These are phyloP conservation scores for Torulaspora maleeae DNA, from an alignment of 805 yeast genomes.

Conservation along the genomic window DNA sequence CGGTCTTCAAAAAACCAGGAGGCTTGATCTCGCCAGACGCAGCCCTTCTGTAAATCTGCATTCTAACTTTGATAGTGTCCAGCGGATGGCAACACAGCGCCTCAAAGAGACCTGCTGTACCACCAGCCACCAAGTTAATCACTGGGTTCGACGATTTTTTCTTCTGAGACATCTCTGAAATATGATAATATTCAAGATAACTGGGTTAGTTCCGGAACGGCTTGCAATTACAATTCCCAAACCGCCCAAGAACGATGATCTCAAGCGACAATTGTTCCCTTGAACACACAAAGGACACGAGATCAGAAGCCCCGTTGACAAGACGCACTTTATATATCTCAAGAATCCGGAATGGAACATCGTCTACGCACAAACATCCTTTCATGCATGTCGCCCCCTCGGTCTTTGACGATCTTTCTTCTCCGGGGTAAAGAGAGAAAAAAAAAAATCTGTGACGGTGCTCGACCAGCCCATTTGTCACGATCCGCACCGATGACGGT, in stretches of 20 bases:
- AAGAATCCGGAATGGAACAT: not conserved
- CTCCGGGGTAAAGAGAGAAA: conserved; percentile 1
- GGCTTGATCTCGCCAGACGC: conserved; percentile 55
- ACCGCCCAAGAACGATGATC: not conserved
- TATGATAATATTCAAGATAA: too few relatives aligned
- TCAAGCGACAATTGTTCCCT: not conserved
- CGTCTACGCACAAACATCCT: not conserved
- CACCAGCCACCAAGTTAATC: conserved; percentile 82
- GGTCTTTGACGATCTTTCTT: not conserved
- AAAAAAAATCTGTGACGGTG: not conserved
- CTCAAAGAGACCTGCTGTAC: conserved; percentile 94
- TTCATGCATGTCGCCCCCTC: not conserved
- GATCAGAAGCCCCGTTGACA: not conserved
- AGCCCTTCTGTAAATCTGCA: conserved; percentile 79
- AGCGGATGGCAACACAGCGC: conserved; percentile 98
- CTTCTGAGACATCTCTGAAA: conserved; percentile 23
- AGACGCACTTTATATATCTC: not conserved
- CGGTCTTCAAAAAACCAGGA: conserved; percentile 84
- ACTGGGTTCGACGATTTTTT: conserved; percentile 42
- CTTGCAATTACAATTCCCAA: not conserved
- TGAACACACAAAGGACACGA: not conserved
- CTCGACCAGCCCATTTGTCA: not conserved
- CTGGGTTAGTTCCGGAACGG: too few relatives aligned
- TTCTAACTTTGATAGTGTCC: conserved; percentile 94
- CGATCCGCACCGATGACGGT: not conserved